Percentiles rank a stretch among this genome's conserved stretches.
Conservation (phyloP, 1,284 basidiomycete genomes). For the Marasmius fiardii region DNA sequence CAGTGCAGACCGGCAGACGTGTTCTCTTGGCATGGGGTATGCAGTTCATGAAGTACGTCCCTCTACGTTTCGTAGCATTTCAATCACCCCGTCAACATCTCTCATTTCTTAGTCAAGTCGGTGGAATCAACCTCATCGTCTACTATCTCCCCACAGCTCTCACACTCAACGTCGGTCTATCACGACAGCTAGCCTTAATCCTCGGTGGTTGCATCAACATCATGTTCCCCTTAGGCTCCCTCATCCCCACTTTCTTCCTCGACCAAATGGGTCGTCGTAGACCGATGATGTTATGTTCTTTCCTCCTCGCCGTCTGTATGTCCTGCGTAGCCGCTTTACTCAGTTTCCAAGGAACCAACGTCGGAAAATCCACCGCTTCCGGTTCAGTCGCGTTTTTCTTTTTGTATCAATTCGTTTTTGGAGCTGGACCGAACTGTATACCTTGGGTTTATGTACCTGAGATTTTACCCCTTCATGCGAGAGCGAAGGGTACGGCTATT, state of each 20-base stretch:
- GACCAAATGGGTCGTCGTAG: conserved; percentile 8
- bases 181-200: conserved; percentile 2
- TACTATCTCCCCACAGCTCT: conserved; percentile 9
- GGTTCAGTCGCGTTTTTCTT: conserved; percentile 10
- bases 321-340: conserved; percentile 5
- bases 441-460: conserved; percentile 12
- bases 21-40: conserved; percentile 9
- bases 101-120: conserved; percentile 3
- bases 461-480: conserved; percentile 7
- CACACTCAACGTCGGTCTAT: conserved; percentile 5
- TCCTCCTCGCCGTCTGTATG: conserved; percentile 6
- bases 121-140: conserved; percentile 9
- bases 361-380: conserved; percentile 5
- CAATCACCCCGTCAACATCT: neutral
- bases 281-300: conserved; percentile 6
- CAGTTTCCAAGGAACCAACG: conserved; percentile 6
- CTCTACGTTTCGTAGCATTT: neutral
- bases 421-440: conserved; percentile 10
- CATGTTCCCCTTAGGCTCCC: conserved; percentile 9
- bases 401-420: conserved; percentile 8
- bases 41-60: conserved; percentile 9
- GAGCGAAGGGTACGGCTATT: conserved; percentile 10
- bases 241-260: conserved; percentile 7
- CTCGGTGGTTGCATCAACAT: conserved; percentile 10
- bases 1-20: conserved; percentile 7